These are phyloP conservation scores for Boletus patriciae DNA, from an alignment of 768 basidiomycete species.

Conservation along the genomic window DNA sequence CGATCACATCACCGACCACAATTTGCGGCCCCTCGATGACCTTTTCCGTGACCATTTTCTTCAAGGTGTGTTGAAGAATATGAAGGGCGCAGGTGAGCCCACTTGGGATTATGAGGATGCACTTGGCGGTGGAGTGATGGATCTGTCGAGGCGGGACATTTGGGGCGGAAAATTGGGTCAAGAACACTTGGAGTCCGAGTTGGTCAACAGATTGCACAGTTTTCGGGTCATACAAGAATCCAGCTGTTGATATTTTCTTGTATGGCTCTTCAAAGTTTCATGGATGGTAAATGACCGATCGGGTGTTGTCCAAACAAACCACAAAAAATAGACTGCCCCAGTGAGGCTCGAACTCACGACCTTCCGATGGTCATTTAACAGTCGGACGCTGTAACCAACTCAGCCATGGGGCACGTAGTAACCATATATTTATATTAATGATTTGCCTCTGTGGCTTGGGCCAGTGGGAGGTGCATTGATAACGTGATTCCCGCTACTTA, in stretches of 20 bases:
- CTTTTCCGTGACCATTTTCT: conserved; percentile 35
- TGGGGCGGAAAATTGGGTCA: not conserved
- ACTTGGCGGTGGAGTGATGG: not conserved
- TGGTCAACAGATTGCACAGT: not conserved
- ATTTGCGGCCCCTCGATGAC: conserved; percentile 33
- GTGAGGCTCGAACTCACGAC: conserved; percentile 55
- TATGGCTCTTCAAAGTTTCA: too few species aligned
- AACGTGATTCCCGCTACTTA: too few species aligned
- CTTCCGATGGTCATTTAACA: conserved; percentile 46
- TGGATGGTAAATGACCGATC: too few species aligned
- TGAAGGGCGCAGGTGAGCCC: conserved; percentile 35
- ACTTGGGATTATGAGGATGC: conserved; percentile 20
- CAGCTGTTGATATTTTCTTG: not conserved
- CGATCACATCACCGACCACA: conserved; percentile 33
- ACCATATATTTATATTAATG: rapidly evolving
- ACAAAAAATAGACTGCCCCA: conserved; percentile 40
- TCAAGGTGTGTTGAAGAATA: conserved; percentile 36
- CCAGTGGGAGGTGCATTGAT: not conserved
- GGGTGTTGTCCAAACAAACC: not conserved
- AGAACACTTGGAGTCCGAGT: not conserved
- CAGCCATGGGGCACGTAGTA: conserved; percentile 47
- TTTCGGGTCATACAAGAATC: not conserved
- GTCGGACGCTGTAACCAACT: conserved; percentile 54
- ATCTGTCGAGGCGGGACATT: not conserved
- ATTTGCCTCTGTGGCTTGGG: not conserved